phyloP scores from a whole-genome alignment of 768 basidiomycete species.

The Pleurotus cornucopiae region DNA sequence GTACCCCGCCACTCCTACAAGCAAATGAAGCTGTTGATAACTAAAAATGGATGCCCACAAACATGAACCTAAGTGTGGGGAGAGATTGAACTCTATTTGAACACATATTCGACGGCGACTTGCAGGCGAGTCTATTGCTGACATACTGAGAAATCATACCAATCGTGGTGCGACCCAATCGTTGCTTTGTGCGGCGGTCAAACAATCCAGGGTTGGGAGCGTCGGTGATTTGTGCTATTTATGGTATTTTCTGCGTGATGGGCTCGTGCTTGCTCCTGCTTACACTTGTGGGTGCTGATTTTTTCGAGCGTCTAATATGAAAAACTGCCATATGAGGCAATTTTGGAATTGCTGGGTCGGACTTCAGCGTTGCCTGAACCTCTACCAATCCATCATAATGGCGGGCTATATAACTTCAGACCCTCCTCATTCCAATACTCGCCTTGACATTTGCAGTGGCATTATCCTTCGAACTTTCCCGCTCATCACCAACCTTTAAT shows the following conservation, averaged over 20 bases:
- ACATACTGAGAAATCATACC: no score
- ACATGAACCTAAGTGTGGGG: background rate
- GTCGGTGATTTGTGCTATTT: background rate
- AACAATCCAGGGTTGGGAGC: no score
- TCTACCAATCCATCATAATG: slow-evolving; percentile 1
- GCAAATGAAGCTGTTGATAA: background rate
- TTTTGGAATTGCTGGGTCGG: background rate
- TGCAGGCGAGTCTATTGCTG: no score
- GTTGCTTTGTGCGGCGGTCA: no score
- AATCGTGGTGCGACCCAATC: no score
- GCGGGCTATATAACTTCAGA: slow-evolving; percentile 4
- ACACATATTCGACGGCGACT: no score
- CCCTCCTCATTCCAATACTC: background rate
- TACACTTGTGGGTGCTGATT: background rate
- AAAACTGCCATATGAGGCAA: background rate
- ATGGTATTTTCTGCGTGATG: background rate
- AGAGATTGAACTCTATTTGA: no score
- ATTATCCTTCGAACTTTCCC: background rate
- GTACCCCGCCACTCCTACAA: no score
- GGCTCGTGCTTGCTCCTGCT: background rate
- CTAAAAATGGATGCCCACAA: background rate
- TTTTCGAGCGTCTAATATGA: background rate
- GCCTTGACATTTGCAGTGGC: background rate
- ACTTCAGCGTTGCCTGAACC: background rate
- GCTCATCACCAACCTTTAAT: background rate